A percentile compares a stretch with the other conserved stretches of the same genome.
These are phyloP conservation scores for Rosa chinensis DNA, from an alignment of 306 rosid species.

Conservation along the genomic window DNA sequence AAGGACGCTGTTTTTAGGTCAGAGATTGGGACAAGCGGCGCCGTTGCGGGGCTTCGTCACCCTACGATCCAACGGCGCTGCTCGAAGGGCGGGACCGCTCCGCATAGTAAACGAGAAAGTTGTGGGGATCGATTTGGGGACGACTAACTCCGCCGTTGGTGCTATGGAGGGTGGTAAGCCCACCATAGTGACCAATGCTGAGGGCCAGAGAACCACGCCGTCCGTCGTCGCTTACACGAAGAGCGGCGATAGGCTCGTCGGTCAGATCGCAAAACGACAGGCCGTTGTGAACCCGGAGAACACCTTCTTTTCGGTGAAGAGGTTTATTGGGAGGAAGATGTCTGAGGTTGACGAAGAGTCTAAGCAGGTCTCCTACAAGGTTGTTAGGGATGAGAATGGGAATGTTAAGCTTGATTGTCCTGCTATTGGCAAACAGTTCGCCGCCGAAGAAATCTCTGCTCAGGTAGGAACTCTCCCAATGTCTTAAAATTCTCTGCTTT, in stretches of 20 bases:
- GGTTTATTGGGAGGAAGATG: constrained; percentile 92
- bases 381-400: constrained; percentile 72
- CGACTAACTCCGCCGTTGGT: constrained; percentile 81
- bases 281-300: constrained; percentile 89
- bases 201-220: constrained; percentile 87
- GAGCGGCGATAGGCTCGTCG: constrained; percentile 80
- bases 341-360: constrained; percentile 87
- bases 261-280: constrained; percentile 90
- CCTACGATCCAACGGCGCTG: constrained; percentile 12
- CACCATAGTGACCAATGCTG: constrained; percentile 80
- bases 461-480: constrained; percentile 39
- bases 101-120: constrained; percentile 77
- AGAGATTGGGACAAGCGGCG: constrained; percentile 28
- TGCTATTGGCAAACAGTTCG: constrained; percentile 72
- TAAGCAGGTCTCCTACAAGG: constrained; percentile 82
- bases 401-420: constrained; percentile 92
- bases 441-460: constrained; percentile 88
- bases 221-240: constrained; percentile 94
- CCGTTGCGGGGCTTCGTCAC: constrained; percentile 35
- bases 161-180: constrained; percentile 92
- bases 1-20: constrained; percentile 56
- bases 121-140: constrained; percentile 79
- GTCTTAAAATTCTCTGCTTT: no score
- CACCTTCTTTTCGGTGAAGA: constrained; percentile 86
- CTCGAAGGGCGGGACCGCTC: constrained; percentile 37